Conservation (phyloP, 2,329 filamentous ascomycete species). For the Phyllosticta capitalensis region DNA sequence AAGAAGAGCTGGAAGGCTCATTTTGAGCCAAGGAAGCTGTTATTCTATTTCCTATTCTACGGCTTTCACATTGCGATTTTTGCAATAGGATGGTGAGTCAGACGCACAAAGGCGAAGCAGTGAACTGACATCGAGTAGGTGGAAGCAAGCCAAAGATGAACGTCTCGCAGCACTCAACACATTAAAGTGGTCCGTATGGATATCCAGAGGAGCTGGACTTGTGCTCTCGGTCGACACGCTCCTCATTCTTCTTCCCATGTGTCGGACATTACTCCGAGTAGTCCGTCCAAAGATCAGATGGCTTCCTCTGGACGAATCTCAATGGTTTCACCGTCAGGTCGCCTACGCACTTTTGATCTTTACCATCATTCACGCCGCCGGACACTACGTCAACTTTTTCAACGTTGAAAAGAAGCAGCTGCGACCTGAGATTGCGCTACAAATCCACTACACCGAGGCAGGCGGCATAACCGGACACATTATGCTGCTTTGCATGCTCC, state of each 20-base stretch:
- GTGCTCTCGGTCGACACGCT: constrained; percentile 75
- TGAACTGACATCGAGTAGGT: constrained; percentile 46
- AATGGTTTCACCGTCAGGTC: constrained; percentile 93
- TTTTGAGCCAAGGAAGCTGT: constrained; percentile 59
- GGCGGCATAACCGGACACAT: constrained; percentile 92
- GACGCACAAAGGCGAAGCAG: background rate
- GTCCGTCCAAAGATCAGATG: constrained; percentile 80
- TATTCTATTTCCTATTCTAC: constrained; percentile 79
- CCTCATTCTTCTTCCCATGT: constrained; percentile 88
- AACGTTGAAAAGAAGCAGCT: constrained; percentile 84
- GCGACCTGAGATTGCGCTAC: constrained; percentile 66
- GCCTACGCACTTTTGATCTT: constrained; percentile 85
- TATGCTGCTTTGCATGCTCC: constrained; percentile 97
- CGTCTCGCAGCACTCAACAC: constrained; percentile 69
- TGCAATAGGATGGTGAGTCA: constrained; percentile 68
- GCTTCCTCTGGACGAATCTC: constrained; percentile 88
- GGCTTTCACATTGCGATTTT: constrained; percentile 70
- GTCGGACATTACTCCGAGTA: constrained; percentile 76
- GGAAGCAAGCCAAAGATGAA: constrained; percentile 59
- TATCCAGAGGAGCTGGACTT: constrained; percentile 86
- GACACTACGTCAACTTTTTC: constrained; percentile 98
- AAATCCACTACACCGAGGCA: constrained; percentile 85
- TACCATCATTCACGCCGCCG: constrained; percentile 62
- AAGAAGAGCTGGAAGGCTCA: constrained; percentile 21
- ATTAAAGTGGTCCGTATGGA: constrained; percentile 84